These are phyloP conservation scores for Ophiostoma australiae DNA, from an alignment of 2,329 filamentous ascomycete genomes.

Conservation along the genomic window DNA sequence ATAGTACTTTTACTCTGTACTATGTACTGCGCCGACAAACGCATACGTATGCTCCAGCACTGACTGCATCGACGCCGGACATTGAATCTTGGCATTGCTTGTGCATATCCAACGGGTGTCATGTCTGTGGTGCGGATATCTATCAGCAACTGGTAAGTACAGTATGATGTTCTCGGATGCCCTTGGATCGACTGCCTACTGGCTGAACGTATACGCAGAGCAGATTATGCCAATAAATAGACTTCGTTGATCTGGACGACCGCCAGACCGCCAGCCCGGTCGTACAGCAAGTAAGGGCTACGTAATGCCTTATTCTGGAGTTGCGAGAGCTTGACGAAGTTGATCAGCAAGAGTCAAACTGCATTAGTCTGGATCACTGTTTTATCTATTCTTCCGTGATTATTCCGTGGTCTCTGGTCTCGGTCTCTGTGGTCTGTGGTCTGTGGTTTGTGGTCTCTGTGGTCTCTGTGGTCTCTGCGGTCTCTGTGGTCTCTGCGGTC, in stretches of 20 bases:
- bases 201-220: not conserved
- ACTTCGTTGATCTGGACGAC: no score
- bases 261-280: not conserved
- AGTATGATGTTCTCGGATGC: no score
- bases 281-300: not conserved
- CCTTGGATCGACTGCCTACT: not conserved
- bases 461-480: no score
- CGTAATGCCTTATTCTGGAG: not conserved
- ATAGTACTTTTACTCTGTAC: not conserved
- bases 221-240: not conserved
- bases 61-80: slow-evolving; percentile 5
- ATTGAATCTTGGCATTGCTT: not conserved
- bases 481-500: no score
- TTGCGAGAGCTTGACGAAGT: not conserved
- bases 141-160: not conserved
- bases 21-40: not conserved
- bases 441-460: not conserved
- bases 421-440: no score
- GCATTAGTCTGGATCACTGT: not conserved
- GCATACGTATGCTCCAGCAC: not conserved
- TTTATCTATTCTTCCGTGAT: not conserved
- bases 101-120: not conserved
- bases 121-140: not conserved
- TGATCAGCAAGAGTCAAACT: not conserved
- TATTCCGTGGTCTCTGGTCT: not conserved